Evolutionary conservation across 257 asterid species (phyloP).

Genomic region (Cynanchum wilfordii): DNA sequence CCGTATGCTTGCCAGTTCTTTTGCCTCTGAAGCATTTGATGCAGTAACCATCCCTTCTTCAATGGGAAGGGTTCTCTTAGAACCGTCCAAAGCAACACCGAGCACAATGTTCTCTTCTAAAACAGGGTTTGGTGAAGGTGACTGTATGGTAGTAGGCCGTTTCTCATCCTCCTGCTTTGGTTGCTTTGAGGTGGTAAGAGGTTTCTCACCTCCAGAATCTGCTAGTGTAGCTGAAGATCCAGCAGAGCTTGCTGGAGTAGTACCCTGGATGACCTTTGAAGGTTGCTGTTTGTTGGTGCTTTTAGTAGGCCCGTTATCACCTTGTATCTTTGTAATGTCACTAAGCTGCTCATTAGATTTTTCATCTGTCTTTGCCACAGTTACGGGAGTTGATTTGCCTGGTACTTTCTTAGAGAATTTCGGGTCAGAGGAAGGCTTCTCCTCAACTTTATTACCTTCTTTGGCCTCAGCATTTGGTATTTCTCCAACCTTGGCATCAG

Average conservation of each 20-base stretch:
- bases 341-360: slow-evolving; percentile 34
- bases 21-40: slow-evolving; percentile 36
- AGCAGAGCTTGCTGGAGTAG: not conserved
- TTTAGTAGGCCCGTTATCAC: slow-evolving; percentile 18
- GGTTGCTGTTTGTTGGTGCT: slow-evolving; percentile 31
- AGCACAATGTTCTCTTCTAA: slow-evolving; percentile 90
- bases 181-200: slow-evolving; percentile 30
- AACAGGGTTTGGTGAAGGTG: slow-evolving; percentile 46
- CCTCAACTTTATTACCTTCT: slow-evolving; percentile 34
- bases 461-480: slow-evolving; percentile 30
- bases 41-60: slow-evolving; percentile 50
- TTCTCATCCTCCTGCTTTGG: slow-evolving; percentile 44
- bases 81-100: slow-evolving; percentile 94
- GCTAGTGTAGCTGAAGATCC: slow-evolving; percentile 22
- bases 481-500: slow-evolving; percentile 43
- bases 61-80: slow-evolving; percentile 91
- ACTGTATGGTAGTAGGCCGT: slow-evolving; percentile 26
- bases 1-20: slow-evolving; percentile 50
- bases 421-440: slow-evolving; percentile 33
- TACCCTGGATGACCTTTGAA: slow-evolving; percentile 37
- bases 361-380: slow-evolving; percentile 28
- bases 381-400: slow-evolving; percentile 29
- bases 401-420: slow-evolving; percentile 32
- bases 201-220: slow-evolving; percentile 33
- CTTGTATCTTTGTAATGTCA: slow-evolving; percentile 25